Base-by-base conservation (phyloP, 306 rosid genomes). In the Styphnolobium japonicum region DNA sequence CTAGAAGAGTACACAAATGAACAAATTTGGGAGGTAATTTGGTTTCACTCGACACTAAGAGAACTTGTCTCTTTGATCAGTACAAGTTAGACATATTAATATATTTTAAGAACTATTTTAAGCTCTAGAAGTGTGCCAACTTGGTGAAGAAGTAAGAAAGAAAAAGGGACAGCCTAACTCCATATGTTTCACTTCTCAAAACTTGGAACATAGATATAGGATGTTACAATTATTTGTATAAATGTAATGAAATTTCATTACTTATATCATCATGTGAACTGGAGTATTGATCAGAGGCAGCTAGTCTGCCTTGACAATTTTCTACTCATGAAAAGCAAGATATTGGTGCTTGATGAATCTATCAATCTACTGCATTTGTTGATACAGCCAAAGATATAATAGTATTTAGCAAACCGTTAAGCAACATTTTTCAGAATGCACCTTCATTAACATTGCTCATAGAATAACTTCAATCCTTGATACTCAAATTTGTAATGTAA, bases 111-210 rank as follows among this genome's bases (percentile, higher is more conserved):
- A 22, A 25, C 43, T 65, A 5, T 39, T 55, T n/a, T n/a, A n/a
- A n/a, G n/a, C n/a, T n/a, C n/a, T n/a, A n/a, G n/a, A n/a, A n/a
- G n/a, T n/a, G n/a, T 89, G 93, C 62, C 89, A 83, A 81, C 93
- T 87, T 29, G 90, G 86, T 63, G 88, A 87, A 21, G 89, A 87
- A 79, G 87, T 87, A 2, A 79, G 86, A 72, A 85, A 74, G 45
- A 89, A 87, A 53, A 90, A 87, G 25, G 88, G 86, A 23, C 83
- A 83, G 84, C 74, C 87, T 4, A 90, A 89, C 70, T 87, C 88
- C 4, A 2, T 85, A 73, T 91, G 91, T 89, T 64, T 40, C 42
- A 56, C 72, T 45, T 10, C 46, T 10, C 6, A 6, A 8, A 1
- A 22, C 18, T 16, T 15, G 46, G 9, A 22, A 14, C 22, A 45